A percentile compares a stretch with the other conserved stretches of the same genome.
These are phyloP conservation scores for Daldinia bambusicola DNA, from an alignment of 495 filamentous ascomycete genomes.

Conservation along the genomic window DNA sequence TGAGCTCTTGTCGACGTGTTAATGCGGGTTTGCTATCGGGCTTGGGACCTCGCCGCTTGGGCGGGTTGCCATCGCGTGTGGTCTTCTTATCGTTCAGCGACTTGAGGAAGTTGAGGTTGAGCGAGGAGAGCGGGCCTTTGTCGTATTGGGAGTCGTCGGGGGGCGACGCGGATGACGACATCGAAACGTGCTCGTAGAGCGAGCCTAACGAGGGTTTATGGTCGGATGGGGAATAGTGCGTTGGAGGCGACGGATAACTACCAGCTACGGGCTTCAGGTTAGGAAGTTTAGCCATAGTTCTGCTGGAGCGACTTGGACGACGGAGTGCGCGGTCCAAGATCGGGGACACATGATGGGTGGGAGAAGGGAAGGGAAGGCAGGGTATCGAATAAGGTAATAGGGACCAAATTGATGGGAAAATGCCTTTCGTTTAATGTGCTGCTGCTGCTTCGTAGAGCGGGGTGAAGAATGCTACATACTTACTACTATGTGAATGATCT, in stretches of 20 bases:
- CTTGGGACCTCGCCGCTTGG: slow-evolving; percentile 92
- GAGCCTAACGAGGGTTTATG: slow-evolving; percentile 49
- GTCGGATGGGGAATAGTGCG: slow-evolving; percentile 50
- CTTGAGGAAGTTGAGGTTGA: slow-evolving; percentile 69
- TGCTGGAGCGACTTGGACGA: slow-evolving; percentile 19
- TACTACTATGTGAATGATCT: slow-evolving; percentile 38
- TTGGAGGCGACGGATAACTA: slow-evolving; percentile 55
- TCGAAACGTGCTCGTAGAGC: slow-evolving; percentile 50
- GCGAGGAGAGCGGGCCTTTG: slow-evolving; percentile 62
- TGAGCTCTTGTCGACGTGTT: slow-evolving; percentile 93
- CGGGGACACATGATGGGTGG: slow-evolving; percentile 19
- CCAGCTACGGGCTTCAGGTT: slow-evolving; percentile 45
- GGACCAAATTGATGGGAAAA: slow-evolving; percentile 35
- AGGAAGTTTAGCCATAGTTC: slow-evolving; percentile 47
- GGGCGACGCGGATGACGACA: slow-evolving; percentile 58
- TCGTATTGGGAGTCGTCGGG: slow-evolving; percentile 51
- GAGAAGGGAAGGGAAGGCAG: too few relatives aligned
- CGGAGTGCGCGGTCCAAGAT: slow-evolving; percentile 26
- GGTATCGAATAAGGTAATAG: slow-evolving; percentile 32
- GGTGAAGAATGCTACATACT: slow-evolving; percentile 41
- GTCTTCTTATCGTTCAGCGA: slow-evolving; percentile 69
- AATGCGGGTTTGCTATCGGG: slow-evolving; percentile 95
- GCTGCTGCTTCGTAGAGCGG: slow-evolving; percentile 24
- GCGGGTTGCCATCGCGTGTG: slow-evolving; percentile 81
- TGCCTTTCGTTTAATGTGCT: slow-evolving; percentile 38